Base-by-base conservation (phyloP, 805 yeast genomes). In the Ogataea parapolymorpha region DNA sequence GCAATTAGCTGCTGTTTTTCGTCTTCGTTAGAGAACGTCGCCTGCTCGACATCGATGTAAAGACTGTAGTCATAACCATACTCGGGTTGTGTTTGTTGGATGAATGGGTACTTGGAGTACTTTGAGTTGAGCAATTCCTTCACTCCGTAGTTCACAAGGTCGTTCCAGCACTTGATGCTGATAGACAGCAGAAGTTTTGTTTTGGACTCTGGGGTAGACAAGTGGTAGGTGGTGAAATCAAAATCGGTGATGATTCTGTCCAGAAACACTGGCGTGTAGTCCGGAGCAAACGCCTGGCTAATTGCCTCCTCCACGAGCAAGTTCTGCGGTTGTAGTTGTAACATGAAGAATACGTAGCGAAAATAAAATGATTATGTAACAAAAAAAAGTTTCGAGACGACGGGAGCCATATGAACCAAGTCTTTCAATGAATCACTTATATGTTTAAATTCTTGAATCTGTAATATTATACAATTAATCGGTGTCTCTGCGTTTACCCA, bases 191-290 rank as follows among this genome's bases (percentile, higher is more conserved):
- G 67, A 44, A 88, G 65, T 59, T 75, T 57, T 26, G 80, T 63
- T 66, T 83, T 86, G 45, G 79, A 71, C 51, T 81, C 89, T 2
- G 90, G 86, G n/a, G 95, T 91, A 35, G 95, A 83, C 46, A 93
- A 71, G 63, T 91, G 98, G 66, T 85, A 90, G 23, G 93, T 85
- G 36, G 96, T 95, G 67, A 88, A 88, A 65, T 93, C 99, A 55
- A 93, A 93, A 68, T 93, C 99, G 28, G 95, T 82, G 48, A 93
- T 78, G 47, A 91, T 80, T 62, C 97, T 79, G 65, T 93, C 97
- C 48, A 88, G 70, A 5, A 78, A 66, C 35, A 74, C 61, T 3
- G 77, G 72, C 18, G 63, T 67, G 36, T 67, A 68, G 16, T 70
- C 80, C 18, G 70, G 66, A 17, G 69, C 61, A 39, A 85, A 67